Base-by-base conservation (phyloP, 1,284 basidiomycete genomes). In the Tilletia caries region DNA sequence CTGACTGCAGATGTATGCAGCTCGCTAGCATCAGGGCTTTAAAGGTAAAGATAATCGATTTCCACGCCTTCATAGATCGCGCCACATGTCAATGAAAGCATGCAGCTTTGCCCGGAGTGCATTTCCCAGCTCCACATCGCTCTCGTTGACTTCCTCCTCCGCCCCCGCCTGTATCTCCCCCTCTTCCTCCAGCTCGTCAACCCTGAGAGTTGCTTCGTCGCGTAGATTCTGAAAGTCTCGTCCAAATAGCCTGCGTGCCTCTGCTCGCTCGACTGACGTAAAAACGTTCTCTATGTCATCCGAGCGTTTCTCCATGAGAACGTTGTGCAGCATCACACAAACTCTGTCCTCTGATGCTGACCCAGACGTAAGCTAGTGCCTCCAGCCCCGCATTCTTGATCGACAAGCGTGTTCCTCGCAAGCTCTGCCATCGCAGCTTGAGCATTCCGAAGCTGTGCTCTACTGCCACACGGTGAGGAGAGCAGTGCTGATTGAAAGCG, bases 371-470 rank as follows among this genome's bases (percentile, higher is more conserved):
- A 5, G 58, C 58, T 12, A 33, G 33, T 6, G 27, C 32, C 33
- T 62, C 33, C 32, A 34, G 32, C 10, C 13, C 33, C 27, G 18
- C 33, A 10, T 29, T 5, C 2, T 8, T n/a, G 29, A 34, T 4
- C 2, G 12, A 33, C 20, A 62, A 13, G 10, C 32, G 58, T 3
- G 32, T 20, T 13, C 32, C 58, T 2, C 32, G 25, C 3, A 62
- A 29, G 18, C 32, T 34, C 23, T 62, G 58, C 58, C 58, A 62
- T 10, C 58, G 58, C 2, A 62, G 58, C 33, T 62, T 62, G 3
- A 62, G 58, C 32, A 62, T 10, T 15, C 58, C 58, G 32, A 62
- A 62, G 4, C 32, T 15, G 33, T 62, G 58, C 58, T 62, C 58
- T 18, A 62, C 32, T 20, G 33, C 58, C 5, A 37, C 58, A 4